A percentile compares a stretch with the other conserved stretches of the same genome.
Conservation (phyloP, 495 filamentous ascomycete genomes). For the Rusavskia elegans region DNA sequence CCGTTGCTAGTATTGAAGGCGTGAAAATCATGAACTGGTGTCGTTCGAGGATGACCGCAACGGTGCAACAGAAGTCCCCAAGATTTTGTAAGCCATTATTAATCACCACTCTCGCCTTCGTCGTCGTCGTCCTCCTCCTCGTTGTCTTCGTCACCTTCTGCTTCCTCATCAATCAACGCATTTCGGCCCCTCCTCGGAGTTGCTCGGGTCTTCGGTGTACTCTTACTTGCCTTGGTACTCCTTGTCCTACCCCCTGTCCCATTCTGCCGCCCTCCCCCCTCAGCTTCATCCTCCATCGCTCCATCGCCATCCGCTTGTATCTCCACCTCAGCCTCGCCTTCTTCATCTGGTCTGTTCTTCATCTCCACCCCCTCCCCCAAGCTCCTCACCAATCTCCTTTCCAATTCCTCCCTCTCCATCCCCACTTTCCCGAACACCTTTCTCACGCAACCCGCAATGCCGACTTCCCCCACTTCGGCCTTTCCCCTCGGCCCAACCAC, state of each 20-base stretch:
- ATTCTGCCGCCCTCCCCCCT: background rate
- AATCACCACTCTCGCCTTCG: conserved; percentile 2
- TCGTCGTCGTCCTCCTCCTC: background rate
- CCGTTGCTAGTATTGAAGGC: too few relatives aligned
- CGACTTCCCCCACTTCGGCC: conserved; percentile 61
- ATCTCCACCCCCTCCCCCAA: conserved; percentile 36
- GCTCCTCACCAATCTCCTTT: conserved; percentile 20
- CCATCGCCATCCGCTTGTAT: conserved; percentile 1
- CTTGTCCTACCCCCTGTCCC: conserved; percentile 3
- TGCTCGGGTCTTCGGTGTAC: background rate
- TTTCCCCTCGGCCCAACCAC: conserved; percentile 73
- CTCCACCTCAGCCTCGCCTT: conserved; percentile 19
- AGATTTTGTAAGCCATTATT: background rate
- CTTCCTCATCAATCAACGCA: conserved; percentile 11
- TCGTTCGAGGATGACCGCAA: too few relatives aligned
- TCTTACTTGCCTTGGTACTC: background rate
- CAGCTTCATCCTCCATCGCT: background rate
- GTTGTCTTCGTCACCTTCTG: background rate
- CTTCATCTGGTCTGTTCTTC: background rate
- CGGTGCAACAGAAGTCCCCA: background rate
- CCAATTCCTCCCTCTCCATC: conserved; percentile 13
- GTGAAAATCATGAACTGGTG: too few relatives aligned
- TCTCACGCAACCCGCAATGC: conserved; percentile 53
- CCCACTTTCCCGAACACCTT: conserved; percentile 34
- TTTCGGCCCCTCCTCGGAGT: conserved; percentile 6